These are phyloP conservation scores for Macrolepiota dolichaula DNA, from an alignment of 768 basidiomycete species.

Conservation along the genomic window DNA sequence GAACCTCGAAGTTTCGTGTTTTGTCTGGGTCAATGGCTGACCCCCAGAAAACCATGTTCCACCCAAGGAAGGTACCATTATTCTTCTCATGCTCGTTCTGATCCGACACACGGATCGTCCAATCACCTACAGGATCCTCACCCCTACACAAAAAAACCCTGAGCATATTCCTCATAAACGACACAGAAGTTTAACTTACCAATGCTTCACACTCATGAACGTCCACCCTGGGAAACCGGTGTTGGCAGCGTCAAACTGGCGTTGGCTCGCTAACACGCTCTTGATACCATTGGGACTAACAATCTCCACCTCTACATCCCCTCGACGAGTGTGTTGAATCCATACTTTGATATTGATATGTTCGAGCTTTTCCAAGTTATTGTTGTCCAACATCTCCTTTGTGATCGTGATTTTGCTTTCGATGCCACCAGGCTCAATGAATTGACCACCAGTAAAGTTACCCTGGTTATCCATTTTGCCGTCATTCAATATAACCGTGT, in stretches of 20 bases:
- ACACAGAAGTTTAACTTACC: constrained; percentile 47
- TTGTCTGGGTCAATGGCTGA: constrained; percentile 70
- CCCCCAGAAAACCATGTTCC: constrained; percentile 94
- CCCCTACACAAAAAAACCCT: constrained; percentile 54
- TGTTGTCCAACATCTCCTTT: constrained; percentile 56
- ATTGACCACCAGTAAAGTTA: constrained; percentile 58
- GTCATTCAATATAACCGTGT: constrained; percentile 62
- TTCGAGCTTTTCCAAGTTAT: constrained; percentile 87
- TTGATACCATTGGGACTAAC: constrained; percentile 80
- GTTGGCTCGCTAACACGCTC: constrained; percentile 76
- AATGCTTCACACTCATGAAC: constrained; percentile 99
- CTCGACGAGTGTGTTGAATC: constrained; percentile 83
- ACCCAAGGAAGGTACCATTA: constrained; percentile 76
- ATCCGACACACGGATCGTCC: constrained; percentile 88
- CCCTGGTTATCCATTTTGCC: constrained; percentile 54
- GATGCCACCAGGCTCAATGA: constrained; percentile 65
- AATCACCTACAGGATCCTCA: constrained; percentile 85
- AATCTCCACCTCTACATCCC: constrained; percentile 92
- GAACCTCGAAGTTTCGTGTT: constrained; percentile 60
- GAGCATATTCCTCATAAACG: constrained; percentile 15
- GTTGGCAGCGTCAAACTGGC: constrained; percentile 58
- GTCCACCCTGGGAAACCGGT: constrained; percentile 91
- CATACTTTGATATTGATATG: constrained; percentile 92
- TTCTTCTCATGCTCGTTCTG: constrained; percentile 49
- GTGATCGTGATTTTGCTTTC: constrained; percentile 63